Evolutionary conservation across 352 stramenopile species (phyloP), one percentile per base, ranked within the genome.

Genomic region (Phytophthora brassicae): DNA sequence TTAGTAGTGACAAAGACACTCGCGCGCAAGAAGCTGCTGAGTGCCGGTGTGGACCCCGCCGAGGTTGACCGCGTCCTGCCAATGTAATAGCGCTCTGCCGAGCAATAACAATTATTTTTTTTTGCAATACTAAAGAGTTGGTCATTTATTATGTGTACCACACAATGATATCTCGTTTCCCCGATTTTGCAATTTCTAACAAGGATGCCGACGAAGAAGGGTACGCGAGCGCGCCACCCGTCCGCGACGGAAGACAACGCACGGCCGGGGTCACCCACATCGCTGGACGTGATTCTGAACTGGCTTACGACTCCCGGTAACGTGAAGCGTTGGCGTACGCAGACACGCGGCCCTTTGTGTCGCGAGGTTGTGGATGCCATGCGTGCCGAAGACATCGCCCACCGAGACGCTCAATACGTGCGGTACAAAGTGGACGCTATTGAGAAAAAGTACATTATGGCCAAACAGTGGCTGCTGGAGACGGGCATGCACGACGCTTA

Each of bases 51-150:
- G 35, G 41, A 75, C 0, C 56, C 43, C 16, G 53, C 46, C 7
- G 72, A 86, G 16, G 64, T 86, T 16, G 51, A 84, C 57, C 74
- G 72, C 17, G 62, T 86, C n/a, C 28, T 86, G 31, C 70, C 72
- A 20, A 41, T 77, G 29, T 72, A 64, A 70, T 14, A 8, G 20
- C 19, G 14, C 12, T 48, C 20, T 13, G 33, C n/a, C 8, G 11
- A n/a, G n/a, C n/a, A n/a, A n/a, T n/a, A n/a, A n/a, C n/a, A n/a
- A n/a, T n/a, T n/a, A n/a, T n/a, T n/a, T n/a, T n/a, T n/a, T n/a
- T n/a, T n/a, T n/a, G n/a, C n/a, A n/a, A n/a, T n/a, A n/a, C n/a
- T n/a, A 31, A 31, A 31, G 26, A 31, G 26, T 31, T n/a, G n/a
- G n/a, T n/a, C n/a, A n/a, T n/a, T n/a, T n/a, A n/a, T n/a, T n/a